Evolutionary conservation across 495 filamentous ascomycete species (phyloP), one percentile per base, ranked within the genome.

Genomic region (Extremus antarcticus): DNA sequence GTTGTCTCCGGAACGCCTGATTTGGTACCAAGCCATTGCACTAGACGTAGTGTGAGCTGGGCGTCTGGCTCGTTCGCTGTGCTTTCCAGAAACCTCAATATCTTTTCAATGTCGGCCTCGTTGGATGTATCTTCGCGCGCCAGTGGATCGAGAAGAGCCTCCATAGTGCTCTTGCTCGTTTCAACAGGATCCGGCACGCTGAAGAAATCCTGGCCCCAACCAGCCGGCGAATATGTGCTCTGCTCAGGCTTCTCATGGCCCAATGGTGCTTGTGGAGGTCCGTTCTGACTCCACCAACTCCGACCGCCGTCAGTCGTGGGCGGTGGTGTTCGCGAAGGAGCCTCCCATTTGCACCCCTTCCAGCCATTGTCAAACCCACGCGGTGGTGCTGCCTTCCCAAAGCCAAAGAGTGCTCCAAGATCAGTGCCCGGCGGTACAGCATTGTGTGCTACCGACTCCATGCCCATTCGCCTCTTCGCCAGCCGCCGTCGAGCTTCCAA

Each of bases 401-500:
- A 10, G 2, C 67, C 67, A 43, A 58, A 56, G 10, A 71, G 40
- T 2, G 66, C 46, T 21, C 61, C 59, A 16, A 64, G 46, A 54
- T 68, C 63, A 29, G 51, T 10, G 13, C 55, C 25, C 2, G 47
- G 32, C 25, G 55, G 53, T 13, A 63, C 67, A 13, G 54, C 23
- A 8, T 63, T 64, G 17, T 49, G 41, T 20, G 58, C 68, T 29
- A 53, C 17, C 21, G 70, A 43, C 3, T 69, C 72, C 3, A 79
- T 49, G 2, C 70, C 73, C 41, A 75, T 80, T 29, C 71, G 66
- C 49, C 78, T 64, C 62, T 70, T 77, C 4, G 76, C 71, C 52
- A 74, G 64, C 39, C 79, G 70, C 62, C 74, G 72, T 46, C 75
- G 70, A n/a, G 78, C 78, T 65, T 82, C 79, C 63, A 82, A 63